phyloP scores from a whole-genome alignment of 352 stramenopile genomes.

The Achlya hypogyna region DNA sequence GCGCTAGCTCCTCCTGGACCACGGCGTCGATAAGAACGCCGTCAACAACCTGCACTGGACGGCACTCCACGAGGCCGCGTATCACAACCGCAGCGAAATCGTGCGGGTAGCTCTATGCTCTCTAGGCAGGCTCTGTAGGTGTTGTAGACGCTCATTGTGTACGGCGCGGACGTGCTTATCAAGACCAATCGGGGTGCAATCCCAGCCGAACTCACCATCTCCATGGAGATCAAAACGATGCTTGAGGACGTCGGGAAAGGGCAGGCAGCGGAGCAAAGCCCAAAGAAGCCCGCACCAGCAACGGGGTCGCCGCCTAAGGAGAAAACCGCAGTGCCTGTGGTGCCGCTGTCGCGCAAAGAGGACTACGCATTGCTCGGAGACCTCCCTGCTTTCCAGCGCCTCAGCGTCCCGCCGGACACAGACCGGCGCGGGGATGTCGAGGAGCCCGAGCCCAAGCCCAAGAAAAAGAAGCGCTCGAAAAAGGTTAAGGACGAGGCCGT shows the following conservation, averaged over 20 bases:
- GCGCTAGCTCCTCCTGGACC: constrained; percentile 44
- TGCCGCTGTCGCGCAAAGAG: constrained; percentile 60
- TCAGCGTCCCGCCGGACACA: constrained; percentile 30
- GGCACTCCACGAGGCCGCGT: constrained; percentile 68
- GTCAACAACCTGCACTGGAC: constrained; percentile 66
- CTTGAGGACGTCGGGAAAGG: constrained; percentile 52
- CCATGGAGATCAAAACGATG: constrained; percentile 67
- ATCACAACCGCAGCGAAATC: constrained; percentile 63
- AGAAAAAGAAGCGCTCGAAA: constrained; percentile 29
- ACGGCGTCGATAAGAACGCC: constrained; percentile 69
- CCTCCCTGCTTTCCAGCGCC: constrained; percentile 43
- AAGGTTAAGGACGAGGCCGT: constrained; percentile 33
- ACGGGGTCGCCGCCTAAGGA: constrained; percentile 1
- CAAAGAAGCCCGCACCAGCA: neutral
- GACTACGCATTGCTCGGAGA: constrained; percentile 72
- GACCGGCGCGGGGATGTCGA: constrained; percentile 23
- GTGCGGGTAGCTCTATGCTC: constrained; percentile 25
- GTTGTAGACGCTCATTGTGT: constrained; percentile 55
- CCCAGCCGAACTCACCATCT: constrained; percentile 65
- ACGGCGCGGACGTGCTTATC: constrained; percentile 55
- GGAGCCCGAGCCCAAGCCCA: constrained; percentile 23
- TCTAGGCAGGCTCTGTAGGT: neutral
- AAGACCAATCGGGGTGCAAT: constrained; percentile 60
- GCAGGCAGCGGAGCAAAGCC: constrained; percentile 22
- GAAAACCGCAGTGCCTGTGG: neutral